phyloP scores from a whole-genome alignment of 2,329 filamentous ascomycete species.

The Penicillium sp. region DNA sequence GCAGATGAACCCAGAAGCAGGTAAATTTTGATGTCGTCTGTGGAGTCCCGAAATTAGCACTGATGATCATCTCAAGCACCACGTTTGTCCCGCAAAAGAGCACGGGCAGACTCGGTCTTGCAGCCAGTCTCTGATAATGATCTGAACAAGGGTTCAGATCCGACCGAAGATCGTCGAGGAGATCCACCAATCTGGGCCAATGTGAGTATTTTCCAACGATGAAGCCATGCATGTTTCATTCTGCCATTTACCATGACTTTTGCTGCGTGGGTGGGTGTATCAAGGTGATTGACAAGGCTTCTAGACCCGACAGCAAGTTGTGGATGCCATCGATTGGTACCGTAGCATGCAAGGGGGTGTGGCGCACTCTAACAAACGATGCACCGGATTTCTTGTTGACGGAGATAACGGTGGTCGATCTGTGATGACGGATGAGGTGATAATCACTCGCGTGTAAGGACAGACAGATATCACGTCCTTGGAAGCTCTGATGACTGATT shows the following conservation, averaged over 20 bases:
- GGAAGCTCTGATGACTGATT: slow-evolving; percentile 12
- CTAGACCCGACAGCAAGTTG: slow-evolving; percentile 50
- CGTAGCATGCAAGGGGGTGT: slow-evolving; percentile 55
- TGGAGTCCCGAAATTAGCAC: too few relatives aligned
- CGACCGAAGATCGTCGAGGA: not conserved
- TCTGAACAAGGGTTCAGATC: not conserved
- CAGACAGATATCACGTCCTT: slow-evolving; percentile 4
- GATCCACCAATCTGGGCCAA: not conserved
- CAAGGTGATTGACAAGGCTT: not conserved
- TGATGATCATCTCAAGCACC: too few relatives aligned
- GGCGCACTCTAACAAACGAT: slow-evolving; percentile 42
- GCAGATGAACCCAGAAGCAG: not conserved
- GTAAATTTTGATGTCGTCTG: not conserved
- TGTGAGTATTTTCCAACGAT: not conserved
- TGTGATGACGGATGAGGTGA: slow-evolving; percentile 53
- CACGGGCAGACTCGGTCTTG: not conserved
- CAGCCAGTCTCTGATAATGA: not conserved
- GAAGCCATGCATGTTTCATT: too few relatives aligned
- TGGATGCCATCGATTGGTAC: slow-evolving; percentile 59
- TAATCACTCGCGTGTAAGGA: slow-evolving; percentile 58
- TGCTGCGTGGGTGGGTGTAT: too few relatives aligned
- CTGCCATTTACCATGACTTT: too few relatives aligned
- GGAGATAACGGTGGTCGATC: slow-evolving; percentile 50
- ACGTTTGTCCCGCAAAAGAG: too few relatives aligned
- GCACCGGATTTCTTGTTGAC: slow-evolving; percentile 55